Evolutionary conservation across 805 yeast genomes (phyloP), one percentile per base, ranked within the genome.

Genomic region (Starmera quercuum): DNA sequence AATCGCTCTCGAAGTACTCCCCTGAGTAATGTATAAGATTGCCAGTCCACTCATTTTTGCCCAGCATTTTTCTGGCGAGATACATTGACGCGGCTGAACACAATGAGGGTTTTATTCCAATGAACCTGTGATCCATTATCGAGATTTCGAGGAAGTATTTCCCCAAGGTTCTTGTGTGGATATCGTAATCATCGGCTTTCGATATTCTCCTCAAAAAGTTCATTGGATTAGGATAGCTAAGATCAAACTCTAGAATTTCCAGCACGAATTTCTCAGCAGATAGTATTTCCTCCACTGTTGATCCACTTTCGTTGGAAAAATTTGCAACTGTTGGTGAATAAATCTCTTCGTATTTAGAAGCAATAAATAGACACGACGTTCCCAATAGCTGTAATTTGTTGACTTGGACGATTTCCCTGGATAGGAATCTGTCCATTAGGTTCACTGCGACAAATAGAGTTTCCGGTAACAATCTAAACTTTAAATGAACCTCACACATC

Each of bases 331-430:
- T 78, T 18, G 96, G 97, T 4, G 88, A 75, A 51, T 82, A 83
- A 30, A 87, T 95, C 62, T 87, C 97, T 63, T 87, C 96, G 56
- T 84, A 86, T 59, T 87, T 87, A 12, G 95, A 87, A 27, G 95
- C 95, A 45, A 86, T 82, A 59, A 87, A 84, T 39, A 87, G 58
- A 17, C 90, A 74, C 3, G 95, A 85, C 0, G 94, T 82, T 9
- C 95, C 96, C 27, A 86, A 73, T 38, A 87, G 66, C 63, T 87
- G 97, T 32, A 87, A 59, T 58, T 83, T 75, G 53, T 81, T 86
- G 36, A 86, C 75, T 49, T 82, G 86, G 18, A 84, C 90, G 29
- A 73, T 66, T 52, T 83, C 90, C 38, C 71, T 66, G 10, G 86
- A 75, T 67, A 88, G 73, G 57, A 83, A 87, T 42, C 96, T 63